Base-by-base conservation (phyloP, 768 basidiomycete species). In the Bullera alba region DNA sequence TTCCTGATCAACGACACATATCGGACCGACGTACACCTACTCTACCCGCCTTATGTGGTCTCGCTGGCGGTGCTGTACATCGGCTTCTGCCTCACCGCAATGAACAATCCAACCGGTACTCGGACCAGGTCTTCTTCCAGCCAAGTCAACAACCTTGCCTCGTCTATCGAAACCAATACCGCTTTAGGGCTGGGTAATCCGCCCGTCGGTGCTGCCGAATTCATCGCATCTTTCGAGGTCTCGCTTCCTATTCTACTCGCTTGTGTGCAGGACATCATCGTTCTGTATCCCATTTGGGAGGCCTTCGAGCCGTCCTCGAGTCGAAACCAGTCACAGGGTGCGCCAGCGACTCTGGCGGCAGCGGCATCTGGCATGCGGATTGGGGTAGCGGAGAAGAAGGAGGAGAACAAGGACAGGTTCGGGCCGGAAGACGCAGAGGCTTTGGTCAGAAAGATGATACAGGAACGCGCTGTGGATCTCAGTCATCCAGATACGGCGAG, bases 1-100 rank as follows among this genome's bases (percentile, higher is more conserved):
- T 91, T 90, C 69, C 82, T 96, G 67, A 81, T 99, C 66, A 99
- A 97, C 74, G 93, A 97, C 71, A 90, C 87, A 0, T 96, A 90
- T 66, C 82, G 92, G 46, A 91, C 88, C 4, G 87, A 92, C 48
- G 77, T 99, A 17, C 90, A 88, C 66, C 81, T 99, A n/a, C 73
- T 95, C 25, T 85, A 97, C 67, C 92, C 95, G 0, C 95, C 95
- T 0, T 90, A 97, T 69, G 77, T 96, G 49, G 87, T 97, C 58
- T 90, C 93, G 19, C 80, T 96, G 64, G 84, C 92, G 0, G 86
- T 88, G 0, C 80, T 99, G 48, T 95, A 90, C 75, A 81, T 96
- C 51, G 85, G 87, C 0, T 82, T 89, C 65, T 80, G 85, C 42
- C 77, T 90, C 8, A 83, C 88, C 63, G 74, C 77, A 0, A 79